Percentiles rank a stretch among this genome's conserved stretches.
These are phyloP conservation scores for Talinum fruticosum DNA, from an alignment of 148 eudicot genomes.

Conservation along the genomic window DNA sequence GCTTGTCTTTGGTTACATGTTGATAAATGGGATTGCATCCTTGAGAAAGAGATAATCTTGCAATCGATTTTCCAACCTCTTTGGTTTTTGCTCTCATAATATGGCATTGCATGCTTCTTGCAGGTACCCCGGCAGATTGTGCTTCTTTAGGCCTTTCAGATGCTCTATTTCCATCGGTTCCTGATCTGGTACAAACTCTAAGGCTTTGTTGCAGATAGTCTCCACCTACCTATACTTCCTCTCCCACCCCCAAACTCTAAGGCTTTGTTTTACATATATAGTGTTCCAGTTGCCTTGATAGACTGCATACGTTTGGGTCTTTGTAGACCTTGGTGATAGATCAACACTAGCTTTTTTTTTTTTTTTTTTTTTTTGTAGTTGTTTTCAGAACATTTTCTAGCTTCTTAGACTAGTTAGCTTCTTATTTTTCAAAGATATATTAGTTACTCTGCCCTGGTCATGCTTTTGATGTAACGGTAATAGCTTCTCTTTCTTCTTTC, in stretches of 20 bases:
- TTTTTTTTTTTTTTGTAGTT: not conserved
- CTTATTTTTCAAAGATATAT: not conserved
- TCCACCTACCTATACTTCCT: not conserved
- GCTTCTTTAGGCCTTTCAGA: slow-evolving; percentile 77
- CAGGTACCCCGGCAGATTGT: slow-evolving; percentile 98
- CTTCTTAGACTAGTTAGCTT: not conserved
- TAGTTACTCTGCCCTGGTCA: not conserved
- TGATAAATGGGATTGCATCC: not conserved
- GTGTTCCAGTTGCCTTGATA: not conserved
- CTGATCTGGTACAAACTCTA: slow-evolving; percentile 69
- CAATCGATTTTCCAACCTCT: not conserved
- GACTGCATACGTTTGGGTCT: not conserved
- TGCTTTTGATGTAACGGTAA: slow-evolving; percentile 4
- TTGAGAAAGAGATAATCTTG: not conserved
- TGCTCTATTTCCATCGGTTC: slow-evolving; percentile 60
- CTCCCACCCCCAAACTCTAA: not conserved
- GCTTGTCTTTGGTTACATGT: not conserved
- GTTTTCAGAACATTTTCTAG: not conserved
- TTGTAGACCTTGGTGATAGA: not conserved
- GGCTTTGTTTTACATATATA: not conserved
- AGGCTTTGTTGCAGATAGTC: not conserved
- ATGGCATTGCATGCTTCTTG: slow-evolving; percentile 20
- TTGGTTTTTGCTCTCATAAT: not conserved
- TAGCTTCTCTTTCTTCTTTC: not conserved
- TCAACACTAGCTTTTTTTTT: not conserved